These are phyloP conservation scores for Coccomyxa sp. DNA, from an alignment of 139 green algal genomes.

Conservation along the genomic window DNA sequence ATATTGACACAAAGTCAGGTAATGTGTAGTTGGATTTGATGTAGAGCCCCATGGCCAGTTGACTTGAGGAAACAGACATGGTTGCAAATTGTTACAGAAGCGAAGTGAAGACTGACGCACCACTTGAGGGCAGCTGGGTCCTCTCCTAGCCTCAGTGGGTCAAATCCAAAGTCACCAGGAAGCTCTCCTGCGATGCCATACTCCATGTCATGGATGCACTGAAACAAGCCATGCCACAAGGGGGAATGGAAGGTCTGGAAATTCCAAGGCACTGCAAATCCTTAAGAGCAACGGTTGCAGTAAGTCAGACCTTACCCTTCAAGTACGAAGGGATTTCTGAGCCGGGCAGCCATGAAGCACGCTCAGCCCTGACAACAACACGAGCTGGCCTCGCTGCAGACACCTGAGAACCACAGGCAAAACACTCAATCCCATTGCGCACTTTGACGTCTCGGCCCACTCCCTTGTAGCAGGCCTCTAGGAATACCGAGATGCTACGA, in stretches of 20 bases:
- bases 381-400: not conserved
- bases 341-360: constrained; percentile 6
- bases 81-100: no score
- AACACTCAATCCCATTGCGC: not conserved
- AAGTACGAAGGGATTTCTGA: constrained; percentile 22
- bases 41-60: no score
- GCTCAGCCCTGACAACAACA: constrained; percentile 18
- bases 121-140: constrained; percentile 31
- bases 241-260: no score
- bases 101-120: not conserved
- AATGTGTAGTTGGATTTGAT: no score
- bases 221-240: not conserved
- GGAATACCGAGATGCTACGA: no score
- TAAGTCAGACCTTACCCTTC: not conserved
- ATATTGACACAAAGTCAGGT: no score
- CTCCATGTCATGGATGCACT: not conserved
- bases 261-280: no score
- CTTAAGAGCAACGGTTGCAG: no score
- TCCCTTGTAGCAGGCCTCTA: no score
- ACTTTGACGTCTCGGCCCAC: no score
- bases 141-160: constrained; percentile 40
- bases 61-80: no score
- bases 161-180: constrained; percentile 46
- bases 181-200: not conserved
- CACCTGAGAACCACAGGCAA: not conserved